These are phyloP conservation scores for Anisodus tanguticus DNA, from an alignment of 257 asterid genomes.

Conservation along the genomic window DNA sequence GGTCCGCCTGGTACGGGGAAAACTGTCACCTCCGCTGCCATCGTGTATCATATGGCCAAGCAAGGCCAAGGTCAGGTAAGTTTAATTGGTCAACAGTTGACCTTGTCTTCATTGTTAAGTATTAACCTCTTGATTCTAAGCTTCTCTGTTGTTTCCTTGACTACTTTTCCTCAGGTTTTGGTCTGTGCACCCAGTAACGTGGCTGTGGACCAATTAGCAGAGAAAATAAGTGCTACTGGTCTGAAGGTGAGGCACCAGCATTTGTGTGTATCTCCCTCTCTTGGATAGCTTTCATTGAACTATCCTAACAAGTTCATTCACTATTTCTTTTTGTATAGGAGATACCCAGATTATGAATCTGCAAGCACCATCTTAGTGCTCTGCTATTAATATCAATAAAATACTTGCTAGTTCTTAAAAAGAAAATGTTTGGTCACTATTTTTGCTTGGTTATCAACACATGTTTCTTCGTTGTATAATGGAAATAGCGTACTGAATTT, in stretches of 20 bases:
- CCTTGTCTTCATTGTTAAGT: background rate
- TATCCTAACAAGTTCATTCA: background rate
- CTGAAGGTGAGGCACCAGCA: slow-evolving; percentile 62
- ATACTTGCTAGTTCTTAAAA: background rate
- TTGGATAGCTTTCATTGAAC: background rate
- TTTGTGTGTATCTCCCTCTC: slow-evolving; percentile 1
- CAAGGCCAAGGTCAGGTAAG: slow-evolving; percentile 98
- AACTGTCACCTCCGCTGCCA: slow-evolving; percentile 98
- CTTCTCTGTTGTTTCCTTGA: slow-evolving; percentile 25
- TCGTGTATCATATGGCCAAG: slow-evolving; percentile 98
- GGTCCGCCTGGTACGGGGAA: slow-evolving; percentile 99
- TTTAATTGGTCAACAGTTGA: slow-evolving; percentile 6
- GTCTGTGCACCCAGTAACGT: slow-evolving; percentile 99
- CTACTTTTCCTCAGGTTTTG: slow-evolving; percentile 66
- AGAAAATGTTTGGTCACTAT: background rate
- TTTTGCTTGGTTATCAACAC: slow-evolving; percentile 16
- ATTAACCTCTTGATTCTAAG: background rate
- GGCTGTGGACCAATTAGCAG: slow-evolving; percentile 99
- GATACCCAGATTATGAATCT: background rate
- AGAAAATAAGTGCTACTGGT: slow-evolving; percentile 97
- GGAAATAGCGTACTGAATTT: slow-evolving; percentile 15
- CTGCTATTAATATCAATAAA: background rate
- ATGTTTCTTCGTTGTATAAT: slow-evolving; percentile 17
- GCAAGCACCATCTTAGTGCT: background rate
- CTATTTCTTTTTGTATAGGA: background rate